Conservation (phyloP, 148 eudicot genomes). For the Suaeda aralocaspica region DNA sequence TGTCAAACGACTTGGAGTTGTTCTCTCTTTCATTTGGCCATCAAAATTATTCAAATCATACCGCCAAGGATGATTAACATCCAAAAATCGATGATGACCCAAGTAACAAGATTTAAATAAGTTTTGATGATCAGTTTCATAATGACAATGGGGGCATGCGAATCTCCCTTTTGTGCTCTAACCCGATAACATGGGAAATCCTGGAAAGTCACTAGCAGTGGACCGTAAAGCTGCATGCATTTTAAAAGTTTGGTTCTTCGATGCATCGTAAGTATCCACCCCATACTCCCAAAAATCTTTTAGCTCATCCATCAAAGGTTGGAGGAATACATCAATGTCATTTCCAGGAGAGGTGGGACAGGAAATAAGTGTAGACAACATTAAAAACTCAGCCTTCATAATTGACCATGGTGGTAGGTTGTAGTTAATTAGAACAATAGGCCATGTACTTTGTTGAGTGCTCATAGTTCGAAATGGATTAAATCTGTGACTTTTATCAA, state of each 20-base stretch:
- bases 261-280: too few species aligned
- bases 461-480: slow-evolving; percentile 9
- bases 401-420: slow-evolving; percentile 1
- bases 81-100: too few species aligned
- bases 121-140: too few species aligned
- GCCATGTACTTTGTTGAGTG: slow-evolving; percentile 2
- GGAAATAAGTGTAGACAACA: slow-evolving; percentile 4
- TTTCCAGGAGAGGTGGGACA: slow-evolving; percentile 4
- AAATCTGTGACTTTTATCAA: neutral
- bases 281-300: too few species aligned
- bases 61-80: too few species aligned
- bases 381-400: neutral
- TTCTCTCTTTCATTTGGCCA: too few species aligned
- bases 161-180: slow-evolving; percentile 10
- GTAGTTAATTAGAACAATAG: neutral
- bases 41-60: too few species aligned
- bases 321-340: neutral
- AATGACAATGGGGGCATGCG: too few species aligned
- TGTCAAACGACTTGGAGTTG: too few species aligned
- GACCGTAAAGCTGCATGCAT: slow-evolving; percentile 4
- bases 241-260: too few species aligned
- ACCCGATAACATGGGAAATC: slow-evolving; percentile 2
- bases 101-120: too few species aligned
- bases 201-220: neutral
- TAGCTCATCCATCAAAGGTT: too few species aligned